Base-by-base conservation (phyloP, 441 rosid genomes). In the Corymbia citriodora region DNA sequence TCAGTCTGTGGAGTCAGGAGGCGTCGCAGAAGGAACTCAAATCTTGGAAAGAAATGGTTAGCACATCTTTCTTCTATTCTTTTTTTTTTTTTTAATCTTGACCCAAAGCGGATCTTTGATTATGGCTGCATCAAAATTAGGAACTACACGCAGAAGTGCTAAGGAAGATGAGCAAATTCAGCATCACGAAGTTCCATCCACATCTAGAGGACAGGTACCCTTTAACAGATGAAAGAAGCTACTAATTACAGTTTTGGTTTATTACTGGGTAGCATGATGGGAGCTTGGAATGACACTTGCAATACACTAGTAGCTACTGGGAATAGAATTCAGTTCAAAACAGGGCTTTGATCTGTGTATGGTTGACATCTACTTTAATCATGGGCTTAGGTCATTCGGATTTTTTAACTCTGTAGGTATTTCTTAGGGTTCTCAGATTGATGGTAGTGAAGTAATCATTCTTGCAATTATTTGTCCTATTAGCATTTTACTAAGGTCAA, bases 191-290 rank as follows among this genome's bases (percentile, higher is more conserved):
- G 82, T 68, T 25, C 29, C 57, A 87, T 59, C 90, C 9, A 92
- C 87, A 89, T 90, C 96, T 55, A 90, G 29, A 90, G 92, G 88
- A 57, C 93, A 95, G 97, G 99, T 97, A 90, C 83, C 68, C 68
- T 74, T 55, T 21, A 49, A 74, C 40, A 33, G 53, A 81, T 59
- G 72, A 23, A 89, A 83, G 49, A 12, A 52, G 40, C 48, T 45
- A 23, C 70, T 45, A 55, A 82, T 89, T 88, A 23, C 53, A 45
- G 53, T 79, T 23, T 45, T 25, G n/a, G n/a, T 79, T 79, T 79
- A 23, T 23, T 45, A 45, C 53, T 27, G 7, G 10, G n/a, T 23
- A 45, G 23, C 52, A 79, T 25, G 50, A 49, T 21, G 85, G 50
- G 53, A 79, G n/a, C n/a, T 79, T 45, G 31, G 18, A 79, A 45